Conservation (phyloP, 495 filamentous ascomycete species). For the Penicillium parvum region DNA sequence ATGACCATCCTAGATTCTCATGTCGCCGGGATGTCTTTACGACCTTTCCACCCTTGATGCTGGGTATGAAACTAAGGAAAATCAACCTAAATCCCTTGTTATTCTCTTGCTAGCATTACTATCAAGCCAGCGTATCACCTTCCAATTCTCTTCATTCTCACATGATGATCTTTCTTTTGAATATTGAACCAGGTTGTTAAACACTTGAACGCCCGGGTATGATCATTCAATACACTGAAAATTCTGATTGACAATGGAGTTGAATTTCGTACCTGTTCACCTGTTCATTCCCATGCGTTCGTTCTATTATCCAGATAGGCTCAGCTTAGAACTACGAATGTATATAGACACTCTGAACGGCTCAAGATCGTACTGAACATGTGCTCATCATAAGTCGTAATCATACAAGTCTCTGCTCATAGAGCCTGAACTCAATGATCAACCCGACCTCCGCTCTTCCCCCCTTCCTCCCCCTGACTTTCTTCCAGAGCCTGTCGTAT, state of each 20-base stretch:
- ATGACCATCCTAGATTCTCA: slow-evolving; percentile 6
- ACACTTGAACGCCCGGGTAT: slow-evolving; percentile 33
- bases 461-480: slow-evolving; percentile 14
- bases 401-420: not conserved
- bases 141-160: slow-evolving; percentile 10
- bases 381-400: no score
- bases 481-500: slow-evolving; percentile 39
- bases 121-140: not conserved
- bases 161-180: slow-evolving; percentile 39
- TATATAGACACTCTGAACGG: no score
- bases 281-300: no score
- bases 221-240: slow-evolving; percentile 47
- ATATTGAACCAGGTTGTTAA: slow-evolving; percentile 35
- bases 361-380: no score
- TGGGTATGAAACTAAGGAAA: not conserved
- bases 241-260: slow-evolving; percentile 38
- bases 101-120: not conserved
- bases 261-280: slow-evolving; percentile 3
- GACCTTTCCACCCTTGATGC: no score
- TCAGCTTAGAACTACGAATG: no score
- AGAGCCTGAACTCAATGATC: not conserved
- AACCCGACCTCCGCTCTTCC: slow-evolving; percentile 1
- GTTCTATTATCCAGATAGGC: no score
- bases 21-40: not conserved
- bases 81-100: not conserved